phyloP scores from a whole-genome alignment of 2,329 filamentous ascomycete genomes.

The Harringtonia aguacate region DNA sequence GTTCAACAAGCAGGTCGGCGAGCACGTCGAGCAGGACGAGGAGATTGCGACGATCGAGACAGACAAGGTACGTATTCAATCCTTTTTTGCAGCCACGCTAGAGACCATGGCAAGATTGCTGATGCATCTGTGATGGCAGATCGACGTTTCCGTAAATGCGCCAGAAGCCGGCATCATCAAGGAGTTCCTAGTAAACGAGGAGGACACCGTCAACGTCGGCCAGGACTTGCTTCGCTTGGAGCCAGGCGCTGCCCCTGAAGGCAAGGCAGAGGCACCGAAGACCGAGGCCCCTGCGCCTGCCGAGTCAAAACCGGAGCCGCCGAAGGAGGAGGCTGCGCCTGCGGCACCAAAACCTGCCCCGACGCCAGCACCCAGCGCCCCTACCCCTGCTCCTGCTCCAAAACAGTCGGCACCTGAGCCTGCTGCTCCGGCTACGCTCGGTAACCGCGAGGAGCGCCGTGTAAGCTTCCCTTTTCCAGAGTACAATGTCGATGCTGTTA shows the following conservation, averaged over 20 bases:
- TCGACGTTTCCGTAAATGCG: constrained; percentile 93
- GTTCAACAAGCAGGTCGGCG: constrained; percentile 84
- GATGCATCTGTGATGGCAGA: constrained; percentile 47
- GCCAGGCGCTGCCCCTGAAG: constrained; percentile 53
- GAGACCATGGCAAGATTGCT: too few relatives aligned
- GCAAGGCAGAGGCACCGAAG: constrained; percentile 12
- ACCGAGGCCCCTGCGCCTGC: constrained; percentile 25
- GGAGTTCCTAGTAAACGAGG: constrained; percentile 83
- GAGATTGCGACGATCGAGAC: constrained; percentile 99
- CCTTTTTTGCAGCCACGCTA: too few relatives aligned
- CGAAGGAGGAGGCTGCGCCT: constrained; percentile 24
- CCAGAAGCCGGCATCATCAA: constrained; percentile 84
- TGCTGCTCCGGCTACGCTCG: constrained; percentile 35
- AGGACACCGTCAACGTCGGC: constrained; percentile 89
- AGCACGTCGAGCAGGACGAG: constrained; percentile 90
- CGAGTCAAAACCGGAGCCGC: constrained; percentile 23
- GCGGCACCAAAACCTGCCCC: constrained; percentile 14
- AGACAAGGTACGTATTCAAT: constrained; percentile 61
- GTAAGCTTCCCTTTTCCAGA: constrained; percentile 53
- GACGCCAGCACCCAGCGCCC: constrained; percentile 9
- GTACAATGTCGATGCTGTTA: constrained; percentile 1
- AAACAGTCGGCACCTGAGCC: constrained; percentile 26
- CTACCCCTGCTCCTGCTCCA: constrained; percentile 11
- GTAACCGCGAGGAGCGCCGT: constrained; percentile 76
- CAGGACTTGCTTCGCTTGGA: constrained; percentile 86